Conservation (phyloP, 2,329 filamentous ascomycete genomes). For the Macrophomina pseudophaseolina region DNA sequence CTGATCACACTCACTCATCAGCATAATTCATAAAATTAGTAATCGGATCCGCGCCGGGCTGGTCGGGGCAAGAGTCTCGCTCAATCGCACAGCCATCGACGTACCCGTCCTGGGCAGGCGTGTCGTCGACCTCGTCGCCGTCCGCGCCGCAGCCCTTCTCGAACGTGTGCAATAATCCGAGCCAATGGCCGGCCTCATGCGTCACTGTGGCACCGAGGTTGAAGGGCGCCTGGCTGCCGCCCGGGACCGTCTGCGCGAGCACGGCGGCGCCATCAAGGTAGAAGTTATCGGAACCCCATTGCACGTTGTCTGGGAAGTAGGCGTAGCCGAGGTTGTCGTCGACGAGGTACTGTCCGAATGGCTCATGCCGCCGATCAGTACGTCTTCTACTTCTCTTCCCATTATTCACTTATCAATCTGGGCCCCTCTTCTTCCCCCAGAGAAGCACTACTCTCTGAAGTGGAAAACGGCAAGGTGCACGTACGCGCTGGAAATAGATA, state of each 20-base stretch:
- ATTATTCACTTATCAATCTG: no score
- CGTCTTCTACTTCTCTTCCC: no score
- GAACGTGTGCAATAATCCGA: slow-evolving; percentile 40
- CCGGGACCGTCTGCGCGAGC: not conserved
- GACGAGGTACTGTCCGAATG: not conserved
- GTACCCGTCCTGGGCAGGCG: slow-evolving; percentile 33
- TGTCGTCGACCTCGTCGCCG: slow-evolving; percentile 39
- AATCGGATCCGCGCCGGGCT: slow-evolving; percentile 37
- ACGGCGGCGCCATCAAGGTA: not conserved
- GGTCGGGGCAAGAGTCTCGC: slow-evolving; percentile 34
- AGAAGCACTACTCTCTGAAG: not conserved
- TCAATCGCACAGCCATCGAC: slow-evolving; percentile 58
- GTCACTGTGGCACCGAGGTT: slow-evolving; percentile 33
- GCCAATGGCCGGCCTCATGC: slow-evolving; percentile 43
- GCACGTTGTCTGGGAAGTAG: not conserved
- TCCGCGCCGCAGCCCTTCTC: slow-evolving; percentile 35
- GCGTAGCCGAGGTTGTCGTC: not conserved
- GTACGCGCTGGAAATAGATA: slow-evolving; percentile 30
- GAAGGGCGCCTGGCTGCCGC: not conserved
- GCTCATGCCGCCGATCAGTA: no score
- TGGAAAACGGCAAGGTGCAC: not conserved
- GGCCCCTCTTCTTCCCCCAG: no score
- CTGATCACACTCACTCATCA: slow-evolving; percentile 24
- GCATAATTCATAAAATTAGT: slow-evolving; percentile 44
- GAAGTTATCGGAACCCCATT: not conserved